A percentile compares a stretch with the other conserved stretches of the same genome.
Evolutionary conservation across 768 basidiomycete genomes (phyloP).

Genomic region (Naganishia vaughanmartiniae): DNA sequence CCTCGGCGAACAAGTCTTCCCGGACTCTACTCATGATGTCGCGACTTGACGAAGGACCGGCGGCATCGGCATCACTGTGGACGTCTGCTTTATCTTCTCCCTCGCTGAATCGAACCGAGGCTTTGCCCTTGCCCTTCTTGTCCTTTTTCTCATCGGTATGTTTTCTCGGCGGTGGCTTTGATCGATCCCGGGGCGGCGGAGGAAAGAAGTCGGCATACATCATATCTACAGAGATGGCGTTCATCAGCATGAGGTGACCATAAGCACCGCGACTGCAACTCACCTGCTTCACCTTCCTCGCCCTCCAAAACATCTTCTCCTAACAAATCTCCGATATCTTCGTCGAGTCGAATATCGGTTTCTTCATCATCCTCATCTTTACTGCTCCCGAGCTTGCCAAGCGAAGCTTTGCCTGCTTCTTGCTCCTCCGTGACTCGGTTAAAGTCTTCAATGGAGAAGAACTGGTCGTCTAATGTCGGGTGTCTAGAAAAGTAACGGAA

Average conservation of each 20-base stretch:
- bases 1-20: conserved; percentile 67
- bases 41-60: conserved; percentile 39
- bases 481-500: conserved; percentile 41
- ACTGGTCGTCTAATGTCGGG: conserved; percentile 74
- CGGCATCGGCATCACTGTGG: conserved; percentile 41
- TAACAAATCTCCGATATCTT: conserved; percentile 33
- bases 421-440: conserved; percentile 78
- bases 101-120: conserved; percentile 7
- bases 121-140: conserved; percentile 37
- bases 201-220: conserved; percentile 53
- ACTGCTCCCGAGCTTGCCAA: conserved; percentile 60
- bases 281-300: conserved; percentile 26
- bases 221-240: conserved; percentile 37
- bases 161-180: conserved; percentile 12
- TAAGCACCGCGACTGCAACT: neutral
- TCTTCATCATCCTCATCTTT: conserved; percentile 40
- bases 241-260: neutral
- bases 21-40: conserved; percentile 69
- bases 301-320: conserved; percentile 29
- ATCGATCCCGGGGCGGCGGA: conserved; percentile 34
- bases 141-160: conserved; percentile 8
- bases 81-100: conserved; percentile 29
- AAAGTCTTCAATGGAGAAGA: conserved; percentile 84
- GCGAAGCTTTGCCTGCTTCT: conserved; percentile 64
- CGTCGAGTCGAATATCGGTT: conserved; percentile 43